These are phyloP conservation scores for Microthlaspi erraticum DNA, from an alignment of 345 rosid species.

Conservation along the genomic window DNA sequence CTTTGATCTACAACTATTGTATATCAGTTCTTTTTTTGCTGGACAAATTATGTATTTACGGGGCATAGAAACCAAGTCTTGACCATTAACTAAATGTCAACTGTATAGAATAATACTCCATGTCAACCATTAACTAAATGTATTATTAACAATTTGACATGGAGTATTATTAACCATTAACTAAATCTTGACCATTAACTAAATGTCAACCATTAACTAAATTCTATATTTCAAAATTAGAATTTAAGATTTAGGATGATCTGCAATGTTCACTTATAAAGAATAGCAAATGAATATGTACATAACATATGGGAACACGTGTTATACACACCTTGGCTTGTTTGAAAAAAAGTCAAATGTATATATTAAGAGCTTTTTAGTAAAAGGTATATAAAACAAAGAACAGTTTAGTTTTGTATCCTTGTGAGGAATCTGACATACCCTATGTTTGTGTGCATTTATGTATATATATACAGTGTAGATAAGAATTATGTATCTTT, in stretches of 20 bases:
- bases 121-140: too few species aligned
- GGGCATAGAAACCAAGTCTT: neutral
- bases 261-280: neutral
- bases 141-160: too few species aligned
- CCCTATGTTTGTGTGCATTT: slow-evolving; percentile 33
- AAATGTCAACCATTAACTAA: too few species aligned
- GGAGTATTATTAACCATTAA: too few species aligned
- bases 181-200: slow-evolving; percentile 17
- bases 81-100: slow-evolving; percentile 18
- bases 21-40: neutral
- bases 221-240: neutral
- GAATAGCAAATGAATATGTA: neutral
- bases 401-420: slow-evolving; percentile 34
- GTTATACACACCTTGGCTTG: neutral
- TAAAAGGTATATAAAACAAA: slow-evolving; percentile 26
- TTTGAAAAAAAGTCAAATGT: neutral
- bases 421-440: slow-evolving; percentile 36
- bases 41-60: neutral
- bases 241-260: neutral
- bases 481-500: slow-evolving; percentile 19
- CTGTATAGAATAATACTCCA: too few species aligned
- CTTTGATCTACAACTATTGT: neutral
- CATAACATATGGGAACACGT: slow-evolving; percentile 7
- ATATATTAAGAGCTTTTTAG: neutral
- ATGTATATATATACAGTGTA: slow-evolving; percentile 32